Percentiles rank a stretch among this genome's conserved stretches.
Conservation (phyloP, 208 protist species). For the Balamuthia mandrillaris region DNA sequence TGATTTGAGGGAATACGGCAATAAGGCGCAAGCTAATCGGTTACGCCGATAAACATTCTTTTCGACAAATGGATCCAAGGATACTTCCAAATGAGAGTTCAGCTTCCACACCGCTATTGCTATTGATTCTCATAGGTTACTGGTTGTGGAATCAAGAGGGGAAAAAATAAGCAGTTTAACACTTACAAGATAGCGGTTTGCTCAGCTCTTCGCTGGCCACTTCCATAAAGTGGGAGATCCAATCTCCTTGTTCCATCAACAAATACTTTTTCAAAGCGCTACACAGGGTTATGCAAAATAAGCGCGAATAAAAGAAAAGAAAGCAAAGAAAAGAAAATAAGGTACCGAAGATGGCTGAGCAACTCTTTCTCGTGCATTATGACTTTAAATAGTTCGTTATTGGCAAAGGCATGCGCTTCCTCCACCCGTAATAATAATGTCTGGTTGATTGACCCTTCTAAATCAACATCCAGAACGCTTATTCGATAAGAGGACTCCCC, state of each 20-base stretch:
- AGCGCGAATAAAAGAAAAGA: too few relatives aligned
- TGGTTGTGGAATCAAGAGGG: not conserved
- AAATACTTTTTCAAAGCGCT: slow-evolving; percentile 3
- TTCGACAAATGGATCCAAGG: not conserved
- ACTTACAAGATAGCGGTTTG: not conserved
- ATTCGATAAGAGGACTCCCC: too few relatives aligned
- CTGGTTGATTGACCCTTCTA: not conserved
- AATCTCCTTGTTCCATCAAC: slow-evolving; percentile 14
- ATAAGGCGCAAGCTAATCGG: too few relatives aligned
- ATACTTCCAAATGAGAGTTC: not conserved
- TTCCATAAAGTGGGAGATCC: not conserved
- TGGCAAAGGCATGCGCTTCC: not conserved
- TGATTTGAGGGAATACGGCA: too few relatives aligned
- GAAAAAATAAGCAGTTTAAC: not conserved
- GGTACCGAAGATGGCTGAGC: not conserved
- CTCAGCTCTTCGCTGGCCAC: slow-evolving; percentile 3
- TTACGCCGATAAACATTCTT: not conserved
- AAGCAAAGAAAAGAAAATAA: not conserved
- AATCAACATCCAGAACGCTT: too few relatives aligned
- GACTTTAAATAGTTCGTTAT: not conserved
- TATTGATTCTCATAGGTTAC: not conserved
- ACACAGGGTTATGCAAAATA: not conserved
- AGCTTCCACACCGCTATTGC: slow-evolving; percentile 9
- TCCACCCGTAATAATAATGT: not conserved
- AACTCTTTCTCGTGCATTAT: not conserved